A percentile compares a stretch with the other conserved stretches of the same genome.
These are phyloP conservation scores for Mycena latifolia DNA, from an alignment of 768 basidiomycete genomes.

Conservation along the genomic window DNA sequence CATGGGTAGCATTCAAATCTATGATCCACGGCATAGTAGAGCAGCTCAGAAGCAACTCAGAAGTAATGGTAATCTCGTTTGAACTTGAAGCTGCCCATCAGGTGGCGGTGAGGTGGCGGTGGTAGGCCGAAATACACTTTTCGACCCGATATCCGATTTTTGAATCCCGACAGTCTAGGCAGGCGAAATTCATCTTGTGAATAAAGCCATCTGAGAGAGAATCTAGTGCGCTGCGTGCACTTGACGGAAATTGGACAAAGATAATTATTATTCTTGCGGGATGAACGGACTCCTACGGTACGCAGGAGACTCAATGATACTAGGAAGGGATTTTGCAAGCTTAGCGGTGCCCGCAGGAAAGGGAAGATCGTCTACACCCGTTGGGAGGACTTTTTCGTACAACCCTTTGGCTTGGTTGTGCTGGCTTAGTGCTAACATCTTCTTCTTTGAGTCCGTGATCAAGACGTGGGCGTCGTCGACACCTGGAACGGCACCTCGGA, in stretches of 20 bases:
- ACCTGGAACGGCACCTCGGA: slow-evolving; percentile 93
- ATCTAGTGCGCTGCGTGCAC: too few relatives aligned
- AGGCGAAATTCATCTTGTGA: too few relatives aligned
- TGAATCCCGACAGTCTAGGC: too few relatives aligned
- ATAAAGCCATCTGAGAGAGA: too few relatives aligned
- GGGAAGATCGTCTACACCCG: slow-evolving; percentile 86
- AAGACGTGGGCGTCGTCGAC: slow-evolving; percentile 89
- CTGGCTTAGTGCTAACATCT: slow-evolving; percentile 69
- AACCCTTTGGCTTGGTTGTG: slow-evolving; percentile 79
- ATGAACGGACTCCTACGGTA: slow-evolving; percentile 84
- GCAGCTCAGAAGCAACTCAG: too few relatives aligned
- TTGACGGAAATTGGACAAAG: slow-evolving; percentile 5
- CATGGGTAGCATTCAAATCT: too few relatives aligned
- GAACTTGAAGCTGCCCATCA: too few relatives aligned
- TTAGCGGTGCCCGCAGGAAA: slow-evolving; percentile 92
- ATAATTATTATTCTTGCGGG: slow-evolving; percentile 67
- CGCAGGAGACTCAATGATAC: slow-evolving; percentile 77
- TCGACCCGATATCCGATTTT: too few relatives aligned
- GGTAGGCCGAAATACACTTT: too few relatives aligned
- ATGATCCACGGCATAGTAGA: too few relatives aligned
- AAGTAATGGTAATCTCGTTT: too few relatives aligned
- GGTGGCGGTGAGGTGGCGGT: too few relatives aligned
- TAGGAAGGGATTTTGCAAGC: slow-evolving; percentile 74
- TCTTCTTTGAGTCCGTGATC: slow-evolving; percentile 92
- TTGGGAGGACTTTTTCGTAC: slow-evolving; percentile 83